Evolutionary conservation across 2,329 filamentous ascomycete genomes (phyloP), one percentile per base, ranked within the genome.

Genomic region (Sphaerulina musiva): DNA sequence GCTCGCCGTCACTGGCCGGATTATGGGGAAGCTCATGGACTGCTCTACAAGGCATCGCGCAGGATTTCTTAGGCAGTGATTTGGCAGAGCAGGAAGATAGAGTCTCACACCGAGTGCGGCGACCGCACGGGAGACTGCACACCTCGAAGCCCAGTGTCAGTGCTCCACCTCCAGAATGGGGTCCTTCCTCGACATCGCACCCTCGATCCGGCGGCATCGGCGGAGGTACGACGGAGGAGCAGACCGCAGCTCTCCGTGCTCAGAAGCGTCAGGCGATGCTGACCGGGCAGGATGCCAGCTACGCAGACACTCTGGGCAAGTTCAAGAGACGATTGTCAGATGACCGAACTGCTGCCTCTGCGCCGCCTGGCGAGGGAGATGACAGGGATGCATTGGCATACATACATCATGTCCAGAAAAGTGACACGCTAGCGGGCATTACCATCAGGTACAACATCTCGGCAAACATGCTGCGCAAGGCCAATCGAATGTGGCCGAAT

Each of bases 401-500:
- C 70, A 78, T 97, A 48, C 93, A 98, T 71, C 84, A 86, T 64
- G 89, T 97, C 14, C 80, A 85, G 63, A 81, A 85, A 11, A 81
- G 81, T 43, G 93, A 98, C 72, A 97, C 90, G 1, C 84, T 97
- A 62, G 90, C 91, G 1, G 92, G 93, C 2, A 84, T 98, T 48
- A 86, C 93, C 49, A 84, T 98, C 60, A 87, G 85, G 64, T 98
- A 95, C 71, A 86, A 88, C 64, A 97, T 92, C 69, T 82, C 87
- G 59, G 84, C 90, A 53, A 86, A 91, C 46, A 80, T 86, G 1
- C 84, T 98, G 61, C 81, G 89, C 55, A 93, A 88, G 68, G 84
- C 89, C 39, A 98, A 98, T 69, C 83, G 93, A 9, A 83, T 98
- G 66, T 98, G 93, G 93, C 89, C 90, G 6, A 89, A 90, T 59